phyloP scores from a whole-genome alignment of 2,329 filamentous ascomycete species.

The Penicillium sp. region DNA sequence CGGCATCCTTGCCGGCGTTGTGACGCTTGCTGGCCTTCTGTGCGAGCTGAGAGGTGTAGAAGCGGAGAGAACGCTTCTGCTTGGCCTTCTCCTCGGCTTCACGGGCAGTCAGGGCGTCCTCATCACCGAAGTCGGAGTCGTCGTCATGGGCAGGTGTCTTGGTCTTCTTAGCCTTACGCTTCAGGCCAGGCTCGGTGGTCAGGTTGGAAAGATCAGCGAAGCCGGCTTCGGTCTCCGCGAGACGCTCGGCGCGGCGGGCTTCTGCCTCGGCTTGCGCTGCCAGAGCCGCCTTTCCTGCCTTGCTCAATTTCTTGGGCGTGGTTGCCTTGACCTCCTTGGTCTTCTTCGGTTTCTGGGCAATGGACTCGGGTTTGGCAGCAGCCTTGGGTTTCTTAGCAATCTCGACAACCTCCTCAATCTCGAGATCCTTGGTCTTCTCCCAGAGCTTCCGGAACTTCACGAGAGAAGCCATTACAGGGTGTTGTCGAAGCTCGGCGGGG shows the following conservation, averaged over 20 bases:
- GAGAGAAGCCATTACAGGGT: constrained; percentile 84
- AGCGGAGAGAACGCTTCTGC: constrained; percentile 88
- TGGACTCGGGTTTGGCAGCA: constrained; percentile 5
- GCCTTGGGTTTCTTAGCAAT: constrained; percentile 18
- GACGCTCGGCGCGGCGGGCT: constrained; percentile 52
- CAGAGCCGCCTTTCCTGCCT: constrained; percentile 51
- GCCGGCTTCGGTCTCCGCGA: constrained; percentile 63
- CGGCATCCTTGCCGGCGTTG: constrained; percentile 61
- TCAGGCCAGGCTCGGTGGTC: constrained; percentile 47
- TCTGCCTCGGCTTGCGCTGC: constrained; percentile 55
- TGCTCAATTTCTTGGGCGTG: constrained; percentile 46
- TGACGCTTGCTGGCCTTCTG: constrained; percentile 85
- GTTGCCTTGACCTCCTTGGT: constrained; percentile 35
- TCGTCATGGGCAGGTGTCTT: constrained; percentile 37
- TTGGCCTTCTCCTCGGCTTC: constrained; percentile 83
- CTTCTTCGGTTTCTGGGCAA: constrained; percentile 29
- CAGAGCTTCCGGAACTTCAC: constrained; percentile 78
- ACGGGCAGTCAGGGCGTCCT: constrained; percentile 71
- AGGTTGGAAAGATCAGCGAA: constrained; percentile 70
- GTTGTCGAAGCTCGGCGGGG: constrained; percentile 78
- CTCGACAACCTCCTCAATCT: constrained; percentile 44
- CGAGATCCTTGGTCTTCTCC: constrained; percentile 69
- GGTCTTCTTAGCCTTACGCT: constrained; percentile 41
- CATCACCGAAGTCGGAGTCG: constrained; percentile 91
- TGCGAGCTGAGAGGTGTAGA: constrained; percentile 96